Evolutionary conservation across 2,329 filamentous ascomycete species (phyloP).

Genomic region (Pleomassaria siparia): DNA sequence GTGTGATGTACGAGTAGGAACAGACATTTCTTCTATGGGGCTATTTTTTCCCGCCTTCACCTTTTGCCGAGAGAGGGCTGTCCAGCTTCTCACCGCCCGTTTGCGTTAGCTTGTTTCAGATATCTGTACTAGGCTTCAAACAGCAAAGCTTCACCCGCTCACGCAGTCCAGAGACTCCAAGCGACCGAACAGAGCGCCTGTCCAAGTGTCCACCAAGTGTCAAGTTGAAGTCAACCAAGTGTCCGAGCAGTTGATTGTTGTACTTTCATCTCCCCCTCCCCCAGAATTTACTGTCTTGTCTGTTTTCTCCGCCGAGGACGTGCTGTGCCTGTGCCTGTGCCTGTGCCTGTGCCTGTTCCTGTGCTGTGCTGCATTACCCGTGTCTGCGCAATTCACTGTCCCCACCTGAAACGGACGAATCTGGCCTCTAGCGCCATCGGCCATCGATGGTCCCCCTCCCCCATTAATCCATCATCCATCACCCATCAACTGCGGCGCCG

Average conservation of each 20-base stretch:
- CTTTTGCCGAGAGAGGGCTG: neutral
- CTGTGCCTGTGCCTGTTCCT: neutral
- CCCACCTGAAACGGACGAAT: slow-evolving; percentile 32
- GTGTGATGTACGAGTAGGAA: too few relatives aligned
- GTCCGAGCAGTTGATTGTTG: too few relatives aligned
- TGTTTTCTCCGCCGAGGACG: too few relatives aligned
- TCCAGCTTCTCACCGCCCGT: slow-evolving; percentile 5
- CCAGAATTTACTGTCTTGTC: too few relatives aligned
- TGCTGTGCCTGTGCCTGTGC: neutral
- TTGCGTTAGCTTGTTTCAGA: slow-evolving; percentile 20
- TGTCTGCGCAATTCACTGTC: slow-evolving; percentile 18
- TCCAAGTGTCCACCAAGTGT: too few relatives aligned
- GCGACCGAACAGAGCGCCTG: neutral
- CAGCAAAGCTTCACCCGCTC: slow-evolving; percentile 9
- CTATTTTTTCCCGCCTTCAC: neutral
- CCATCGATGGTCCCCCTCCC: too few relatives aligned
- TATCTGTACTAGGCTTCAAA: slow-evolving; percentile 11
- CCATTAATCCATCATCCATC: slow-evolving; percentile 11
- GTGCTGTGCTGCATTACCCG: slow-evolving; percentile 10
- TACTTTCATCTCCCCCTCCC: too few relatives aligned
- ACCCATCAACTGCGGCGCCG: slow-evolving; percentile 12
- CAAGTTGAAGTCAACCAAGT: too few relatives aligned
- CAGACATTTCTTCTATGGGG: too few relatives aligned
- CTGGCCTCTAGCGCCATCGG: slow-evolving; percentile 23
- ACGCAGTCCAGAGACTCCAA: neutral